Conservation (phyloP, 768 basidiomycete genomes). For the Crepidotus variabilis region DNA sequence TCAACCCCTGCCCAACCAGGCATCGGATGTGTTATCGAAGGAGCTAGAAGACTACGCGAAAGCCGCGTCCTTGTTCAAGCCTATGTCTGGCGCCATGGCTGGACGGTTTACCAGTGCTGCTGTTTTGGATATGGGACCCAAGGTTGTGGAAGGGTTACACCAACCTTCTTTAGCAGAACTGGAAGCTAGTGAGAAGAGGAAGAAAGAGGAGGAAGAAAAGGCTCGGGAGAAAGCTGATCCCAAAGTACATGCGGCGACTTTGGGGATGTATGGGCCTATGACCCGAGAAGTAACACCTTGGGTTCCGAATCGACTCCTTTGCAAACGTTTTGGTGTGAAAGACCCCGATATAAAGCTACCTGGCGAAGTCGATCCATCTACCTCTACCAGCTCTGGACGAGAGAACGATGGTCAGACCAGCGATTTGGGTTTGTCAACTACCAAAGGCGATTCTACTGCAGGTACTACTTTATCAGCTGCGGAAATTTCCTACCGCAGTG, state of each 20-base stretch:
- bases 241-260: constrained; percentile 72
- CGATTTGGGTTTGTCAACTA: not conserved
- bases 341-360: constrained; percentile 61
- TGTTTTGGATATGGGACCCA: constrained; percentile 62
- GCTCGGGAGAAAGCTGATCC: constrained; percentile 65
- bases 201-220: constrained; percentile 31
- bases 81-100: constrained; percentile 89
- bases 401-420: constrained; percentile 2
- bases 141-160: constrained; percentile 65
- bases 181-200: constrained; percentile 35
- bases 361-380: constrained; percentile 19
- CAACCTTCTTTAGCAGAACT: constrained; percentile 48
- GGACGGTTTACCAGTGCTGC: constrained; percentile 86
- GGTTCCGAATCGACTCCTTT: constrained; percentile 82
- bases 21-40: constrained; percentile 65
- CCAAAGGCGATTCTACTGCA: constrained; percentile 10
- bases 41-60: constrained; percentile 87
- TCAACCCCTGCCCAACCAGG: constrained; percentile 52
- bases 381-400: constrained; percentile 1
- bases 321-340: constrained; percentile 91
- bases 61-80: constrained; percentile 86
- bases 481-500: not conserved
- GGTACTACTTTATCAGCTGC: constrained; percentile 3
- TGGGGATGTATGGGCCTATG: constrained; percentile 88
- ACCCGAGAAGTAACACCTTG: constrained; percentile 75